These are phyloP conservation scores for Chloranthus sessilifolius DNA, from an alignment of 164 flowering plant species.

Conservation along the genomic window DNA sequence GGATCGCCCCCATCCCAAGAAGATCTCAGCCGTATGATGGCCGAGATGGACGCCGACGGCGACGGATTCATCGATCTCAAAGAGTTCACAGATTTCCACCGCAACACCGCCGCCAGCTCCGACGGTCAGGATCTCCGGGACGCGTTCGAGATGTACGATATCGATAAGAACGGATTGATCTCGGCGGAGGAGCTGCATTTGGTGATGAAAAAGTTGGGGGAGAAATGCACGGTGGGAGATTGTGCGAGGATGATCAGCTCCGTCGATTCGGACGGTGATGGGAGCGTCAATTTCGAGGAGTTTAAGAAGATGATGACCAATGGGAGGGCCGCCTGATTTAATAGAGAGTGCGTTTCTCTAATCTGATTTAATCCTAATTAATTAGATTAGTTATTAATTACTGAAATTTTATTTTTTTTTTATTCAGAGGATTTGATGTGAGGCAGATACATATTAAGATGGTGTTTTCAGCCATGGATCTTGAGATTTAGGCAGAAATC, in stretches of 20 bases:
- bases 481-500: too few species aligned
- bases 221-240: constrained; percentile 12
- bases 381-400: too few species aligned
- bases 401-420: too few species aligned
- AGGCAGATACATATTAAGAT: too few species aligned
- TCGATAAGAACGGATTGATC: constrained; percentile 16
- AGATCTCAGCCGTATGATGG: constrained; percentile 20
- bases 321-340: neutral
- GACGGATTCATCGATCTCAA: constrained; percentile 24
- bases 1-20: constrained; percentile 13
- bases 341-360: too few species aligned
- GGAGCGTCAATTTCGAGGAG: constrained; percentile 16
- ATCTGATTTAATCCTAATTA: too few species aligned
- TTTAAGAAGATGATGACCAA: constrained; percentile 18
- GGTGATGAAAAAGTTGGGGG: constrained; percentile 18
- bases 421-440: too few species aligned
- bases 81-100: constrained; percentile 19
- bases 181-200: constrained; percentile 16
- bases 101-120: neutral
- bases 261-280: constrained; percentile 22
- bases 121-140: constrained; percentile 7
- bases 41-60: constrained; percentile 20
- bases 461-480: too few species aligned
- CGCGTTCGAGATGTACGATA: constrained; percentile 20
- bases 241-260: constrained; percentile 12